Evolutionary conservation across 768 basidiomycete genomes (phyloP), one percentile per base, ranked within the genome.

Genomic region (Mrakia frigida): DNA sequence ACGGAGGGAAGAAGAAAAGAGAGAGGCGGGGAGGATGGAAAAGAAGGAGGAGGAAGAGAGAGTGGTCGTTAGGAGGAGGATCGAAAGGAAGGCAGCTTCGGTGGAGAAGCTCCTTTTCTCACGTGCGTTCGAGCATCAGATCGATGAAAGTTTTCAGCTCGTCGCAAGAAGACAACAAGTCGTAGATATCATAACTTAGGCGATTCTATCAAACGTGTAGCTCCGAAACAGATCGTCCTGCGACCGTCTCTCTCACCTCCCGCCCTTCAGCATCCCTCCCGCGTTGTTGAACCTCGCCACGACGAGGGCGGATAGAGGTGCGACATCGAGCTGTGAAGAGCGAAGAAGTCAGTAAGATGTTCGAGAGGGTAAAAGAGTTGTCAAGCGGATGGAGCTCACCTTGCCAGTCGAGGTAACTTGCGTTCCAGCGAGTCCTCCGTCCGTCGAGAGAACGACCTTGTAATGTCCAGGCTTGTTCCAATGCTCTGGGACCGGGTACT

Each of bases 381-480:
- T n/a, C n/a, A n/a, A n/a, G n/a, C n/a, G n/a, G n/a, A n/a, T n/a
- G n/a, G n/a, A n/a, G 28, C 43, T 52, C 53, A 59, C 43, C 70
- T 35, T 23, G 39, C 43, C 23, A n/a, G 53, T 71, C 31, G 37
- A 41, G 7, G 46, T n/a, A 9, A 71, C 70, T 35, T 41, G 21
- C 3, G 28, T 71, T 35, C 70, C 70, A 25, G 50, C 70, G 5
- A 68, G 65, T 39, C 65, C 65, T n/a, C 35, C 35, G 41, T 52
- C 67, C 14, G 74, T 75, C 11, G 25, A n/a, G 21, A 75, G 74
- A 28, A 75, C 53, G 52, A 70, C 56, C 25, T 50, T 50, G 59
- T 59, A 75, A 1, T 61, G 65, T 0, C 61, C 74, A n/a, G 41
- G 39, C 18, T 28, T 53, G 39, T 31, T 16, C 74, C 74, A 75